Conservation (phyloP, 495 filamentous ascomycete genomes). For the Lasiosphaeriaceae sp. region DNA sequence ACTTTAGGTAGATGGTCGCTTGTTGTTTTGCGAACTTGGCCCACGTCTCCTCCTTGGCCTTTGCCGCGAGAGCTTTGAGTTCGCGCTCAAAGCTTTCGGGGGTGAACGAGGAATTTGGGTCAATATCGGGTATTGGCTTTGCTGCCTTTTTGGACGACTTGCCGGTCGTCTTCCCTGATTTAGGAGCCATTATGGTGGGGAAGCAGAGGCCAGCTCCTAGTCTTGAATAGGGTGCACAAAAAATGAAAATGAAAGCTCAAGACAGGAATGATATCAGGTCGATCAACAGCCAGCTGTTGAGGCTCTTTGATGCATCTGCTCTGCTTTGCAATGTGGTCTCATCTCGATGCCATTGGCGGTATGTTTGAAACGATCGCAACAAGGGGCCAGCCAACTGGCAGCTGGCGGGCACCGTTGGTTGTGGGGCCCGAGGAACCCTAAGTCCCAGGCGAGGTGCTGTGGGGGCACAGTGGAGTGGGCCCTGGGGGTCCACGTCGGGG, state of each 20-base stretch:
- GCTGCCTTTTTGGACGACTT: background rate
- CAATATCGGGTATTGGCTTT: conserved; percentile 1
- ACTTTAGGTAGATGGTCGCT: conserved; percentile 36
- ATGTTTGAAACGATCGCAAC: conserved; percentile 13
- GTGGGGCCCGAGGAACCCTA: background rate
- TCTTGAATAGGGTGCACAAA: background rate
- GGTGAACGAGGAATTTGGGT: conserved; percentile 30
- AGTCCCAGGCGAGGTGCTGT: background rate
- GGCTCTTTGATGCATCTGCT: conserved; percentile 3
- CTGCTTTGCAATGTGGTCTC: conserved; percentile 22
- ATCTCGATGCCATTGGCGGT: conserved; percentile 8
- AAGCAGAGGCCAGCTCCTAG: background rate
- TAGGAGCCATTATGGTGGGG: conserved; percentile 7
- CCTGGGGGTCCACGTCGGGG: background rate
- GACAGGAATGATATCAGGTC: background rate
- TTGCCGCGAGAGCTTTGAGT: conserved; percentile 44
- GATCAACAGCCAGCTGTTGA: conserved; percentile 16
- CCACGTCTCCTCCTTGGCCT: conserved; percentile 47
- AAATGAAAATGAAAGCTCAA: background rate
- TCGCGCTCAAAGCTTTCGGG: conserved; percentile 50
- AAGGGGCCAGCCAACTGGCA: background rate
- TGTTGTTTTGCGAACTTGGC: conserved; percentile 30
- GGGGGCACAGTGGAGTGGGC: background rate
- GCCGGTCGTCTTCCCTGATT: background rate
- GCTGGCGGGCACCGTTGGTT: background rate